Evolutionary conservation across 306 rosid genomes (phyloP).

Genomic region (Quercus berberidifolia): DNA sequence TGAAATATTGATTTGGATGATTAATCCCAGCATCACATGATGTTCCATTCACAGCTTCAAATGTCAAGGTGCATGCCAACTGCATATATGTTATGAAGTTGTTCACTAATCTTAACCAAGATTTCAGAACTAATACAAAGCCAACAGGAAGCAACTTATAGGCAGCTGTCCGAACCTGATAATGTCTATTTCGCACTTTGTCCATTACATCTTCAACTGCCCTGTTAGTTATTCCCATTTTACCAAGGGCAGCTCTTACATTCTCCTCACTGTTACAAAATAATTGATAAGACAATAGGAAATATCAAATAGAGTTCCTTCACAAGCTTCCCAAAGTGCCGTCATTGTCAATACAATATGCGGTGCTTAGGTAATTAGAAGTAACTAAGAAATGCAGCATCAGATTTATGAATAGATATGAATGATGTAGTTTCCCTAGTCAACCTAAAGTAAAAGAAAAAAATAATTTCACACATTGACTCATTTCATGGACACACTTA

Average conservation of each 20-base stretch:
- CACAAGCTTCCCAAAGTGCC: not conserved
- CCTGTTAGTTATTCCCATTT: slow-evolving; percentile 77
- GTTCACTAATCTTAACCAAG: slow-evolving; percentile 20
- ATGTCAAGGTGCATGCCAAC: slow-evolving; percentile 97
- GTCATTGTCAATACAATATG: not conserved
- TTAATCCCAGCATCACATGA: slow-evolving; percentile 89
- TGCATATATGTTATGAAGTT: slow-evolving; percentile 35
- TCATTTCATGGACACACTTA: not conserved
- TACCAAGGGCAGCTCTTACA: slow-evolving; percentile 79
- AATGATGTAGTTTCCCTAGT: not conserved
- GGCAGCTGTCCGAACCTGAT: slow-evolving; percentile 54
- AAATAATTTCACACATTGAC: not conserved
- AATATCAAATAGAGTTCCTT: not conserved
- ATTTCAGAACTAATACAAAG: slow-evolving; percentile 5
- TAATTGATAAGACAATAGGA: slow-evolving; percentile 2
- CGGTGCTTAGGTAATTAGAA: not conserved
- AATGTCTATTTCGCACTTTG: slow-evolving; percentile 85
- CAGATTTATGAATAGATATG: not conserved
- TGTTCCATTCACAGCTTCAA: slow-evolving; percentile 74
- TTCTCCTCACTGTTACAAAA: slow-evolving; percentile 73
- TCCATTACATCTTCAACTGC: slow-evolving; percentile 71
- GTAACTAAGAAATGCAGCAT: not conserved
- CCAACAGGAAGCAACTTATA: slow-evolving; percentile 12
- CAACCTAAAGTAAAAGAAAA: not conserved
- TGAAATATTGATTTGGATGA: slow-evolving; percentile 96